phyloP scores from a whole-genome alignment of 495 filamentous ascomycete species.

The Pseudomonodictys pantanalensis region DNA sequence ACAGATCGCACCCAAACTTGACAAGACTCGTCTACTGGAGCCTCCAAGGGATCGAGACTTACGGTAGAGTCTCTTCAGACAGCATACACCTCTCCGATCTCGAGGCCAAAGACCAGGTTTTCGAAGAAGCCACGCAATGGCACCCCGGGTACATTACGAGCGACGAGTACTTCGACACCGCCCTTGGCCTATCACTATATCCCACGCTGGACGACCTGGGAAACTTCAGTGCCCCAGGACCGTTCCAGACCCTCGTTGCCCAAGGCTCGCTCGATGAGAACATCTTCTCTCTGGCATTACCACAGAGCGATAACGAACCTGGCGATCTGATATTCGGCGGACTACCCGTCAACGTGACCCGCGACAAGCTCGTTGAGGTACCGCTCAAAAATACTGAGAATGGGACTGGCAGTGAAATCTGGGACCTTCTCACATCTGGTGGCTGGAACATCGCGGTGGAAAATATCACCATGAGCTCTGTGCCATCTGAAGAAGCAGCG shows the following conservation, averaged over 20 bases:
- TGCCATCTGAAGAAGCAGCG: background rate
- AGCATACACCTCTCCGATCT: background rate
- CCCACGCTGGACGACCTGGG: background rate
- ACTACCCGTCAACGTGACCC: background rate
- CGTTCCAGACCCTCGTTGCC: background rate
- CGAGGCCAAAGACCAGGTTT: background rate
- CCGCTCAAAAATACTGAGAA: background rate
- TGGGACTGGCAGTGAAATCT: background rate
- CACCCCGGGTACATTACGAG: background rate
- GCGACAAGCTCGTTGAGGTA: background rate
- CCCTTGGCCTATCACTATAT: background rate
- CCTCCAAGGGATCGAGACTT: background rate
- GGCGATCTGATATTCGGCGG: constrained; percentile 1
- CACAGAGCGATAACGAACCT: background rate
- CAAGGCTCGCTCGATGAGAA: background rate
- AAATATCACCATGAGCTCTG: background rate
- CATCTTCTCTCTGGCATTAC: background rate
- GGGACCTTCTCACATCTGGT: background rate
- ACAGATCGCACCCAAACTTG: background rate
- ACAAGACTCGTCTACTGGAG: background rate
- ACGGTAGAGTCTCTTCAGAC: background rate
- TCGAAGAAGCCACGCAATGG: constrained; percentile 1
- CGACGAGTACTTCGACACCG: constrained; percentile 3
- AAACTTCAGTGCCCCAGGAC: constrained; percentile 4
- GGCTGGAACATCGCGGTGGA: background rate